A percentile compares a stretch with the other conserved stretches of the same genome.
Evolutionary conservation across 1,139 yeast genomes (phyloP).

Genomic region (Taphrina wiesneri): DNA sequence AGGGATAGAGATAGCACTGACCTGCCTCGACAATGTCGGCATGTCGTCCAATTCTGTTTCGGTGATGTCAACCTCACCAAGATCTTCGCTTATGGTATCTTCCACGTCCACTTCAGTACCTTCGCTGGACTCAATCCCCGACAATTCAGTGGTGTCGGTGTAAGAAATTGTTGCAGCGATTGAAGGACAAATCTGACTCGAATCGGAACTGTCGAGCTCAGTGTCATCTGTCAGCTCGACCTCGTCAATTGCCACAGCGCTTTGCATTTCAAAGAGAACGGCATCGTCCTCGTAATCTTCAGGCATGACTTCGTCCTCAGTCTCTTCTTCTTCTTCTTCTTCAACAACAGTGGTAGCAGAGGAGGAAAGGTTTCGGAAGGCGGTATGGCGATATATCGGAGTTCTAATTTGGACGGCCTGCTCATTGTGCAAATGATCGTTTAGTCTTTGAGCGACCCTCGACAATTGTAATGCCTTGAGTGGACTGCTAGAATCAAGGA

Average conservation of each 20-base stretch:
- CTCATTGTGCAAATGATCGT: constrained; percentile 18
- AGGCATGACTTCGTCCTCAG: background rate
- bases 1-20: constrained; percentile 3
- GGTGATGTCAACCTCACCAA: constrained; percentile 4
- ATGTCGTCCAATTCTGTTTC: constrained; percentile 24
- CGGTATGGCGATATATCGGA: background rate
- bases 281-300: background rate
- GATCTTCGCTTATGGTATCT: background rate
- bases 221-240: background rate
- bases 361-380: background rate
- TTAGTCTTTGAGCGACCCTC: constrained; percentile 13
- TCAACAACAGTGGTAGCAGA: background rate
- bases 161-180: background rate
- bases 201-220: background rate
- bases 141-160: background rate
- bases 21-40: constrained; percentile 28
- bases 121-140: background rate
- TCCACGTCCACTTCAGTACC: background rate
- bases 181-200: background rate
- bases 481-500: constrained; percentile 26
- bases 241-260: background rate
- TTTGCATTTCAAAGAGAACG: background rate
- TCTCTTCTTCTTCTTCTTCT: background rate
- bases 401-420: background rate
- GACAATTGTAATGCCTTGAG: constrained; percentile 20